phyloP scores from a whole-genome alignment of 1,284 basidiomycete genomes.

The Ganoderma lucidum region DNA sequence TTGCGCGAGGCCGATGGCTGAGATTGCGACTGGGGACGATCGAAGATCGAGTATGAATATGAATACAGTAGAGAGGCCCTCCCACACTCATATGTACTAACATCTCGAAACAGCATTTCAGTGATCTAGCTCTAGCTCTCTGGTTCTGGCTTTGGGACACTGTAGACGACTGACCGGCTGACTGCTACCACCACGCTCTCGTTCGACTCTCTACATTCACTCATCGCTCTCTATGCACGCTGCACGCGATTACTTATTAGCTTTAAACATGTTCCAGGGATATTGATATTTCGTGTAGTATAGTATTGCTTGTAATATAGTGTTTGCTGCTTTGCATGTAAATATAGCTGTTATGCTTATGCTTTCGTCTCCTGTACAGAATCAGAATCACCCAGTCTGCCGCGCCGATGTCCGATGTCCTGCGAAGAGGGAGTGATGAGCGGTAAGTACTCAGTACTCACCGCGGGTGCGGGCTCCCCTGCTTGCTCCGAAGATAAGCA shows the following conservation, averaged over 20 bases:
- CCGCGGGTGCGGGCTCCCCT: conserved; percentile 16
- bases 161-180: conserved; percentile 30
- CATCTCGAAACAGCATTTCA: conserved; percentile 26
- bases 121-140: conserved; percentile 20
- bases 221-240: conserved; percentile 27
- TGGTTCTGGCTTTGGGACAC: conserved; percentile 34
- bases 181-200: conserved; percentile 17
- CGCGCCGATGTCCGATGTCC: conserved; percentile 8
- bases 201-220: conserved; percentile 10
- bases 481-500: conserved; percentile 31
- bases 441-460: not conserved
- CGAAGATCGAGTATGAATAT: conserved; percentile 20
- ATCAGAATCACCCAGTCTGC: conserved; percentile 1
- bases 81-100: conserved; percentile 35
- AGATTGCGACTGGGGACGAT: conserved; percentile 16
- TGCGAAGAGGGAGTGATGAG: not conserved
- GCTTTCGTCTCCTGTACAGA: conserved; percentile 8
- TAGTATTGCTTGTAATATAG: conserved; percentile 41
- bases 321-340: conserved; percentile 32
- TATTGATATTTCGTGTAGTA: conserved; percentile 39
- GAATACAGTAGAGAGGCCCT: conserved; percentile 27
- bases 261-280: conserved; percentile 36
- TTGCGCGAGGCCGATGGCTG: conserved; percentile 1
- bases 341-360: conserved; percentile 29
- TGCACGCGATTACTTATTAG: conserved; percentile 37